Evolutionary conservation across 2,329 filamentous ascomycete species (phyloP).

Genomic region (Xylaria digitata): DNA sequence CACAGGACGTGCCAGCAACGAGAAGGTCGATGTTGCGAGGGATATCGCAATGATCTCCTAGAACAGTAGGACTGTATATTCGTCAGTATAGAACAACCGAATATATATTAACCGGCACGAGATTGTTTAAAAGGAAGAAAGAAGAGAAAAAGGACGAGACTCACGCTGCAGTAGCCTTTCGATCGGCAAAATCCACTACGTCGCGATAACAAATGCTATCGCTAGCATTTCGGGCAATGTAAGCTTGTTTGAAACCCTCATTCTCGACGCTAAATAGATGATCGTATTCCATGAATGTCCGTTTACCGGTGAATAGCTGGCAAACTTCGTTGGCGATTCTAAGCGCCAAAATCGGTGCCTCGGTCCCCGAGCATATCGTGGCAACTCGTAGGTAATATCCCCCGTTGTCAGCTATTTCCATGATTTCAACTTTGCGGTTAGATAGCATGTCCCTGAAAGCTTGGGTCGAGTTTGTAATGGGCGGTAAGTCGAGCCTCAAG

Average conservation of each 20-base stretch:
- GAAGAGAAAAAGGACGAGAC: conserved; percentile 43
- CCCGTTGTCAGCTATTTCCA: conserved; percentile 44
- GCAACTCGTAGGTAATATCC: conserved; percentile 60
- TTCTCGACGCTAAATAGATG: conserved; percentile 74
- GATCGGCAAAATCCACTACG: conserved; percentile 64
- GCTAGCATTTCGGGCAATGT: conserved; percentile 70
- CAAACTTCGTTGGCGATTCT: conserved; percentile 63
- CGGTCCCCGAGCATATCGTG: conserved; percentile 83
- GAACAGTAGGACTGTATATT: conserved; percentile 65
- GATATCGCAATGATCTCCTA: conserved; percentile 68
- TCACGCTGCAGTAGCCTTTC: conserved; percentile 56
- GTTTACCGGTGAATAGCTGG: conserved; percentile 47
- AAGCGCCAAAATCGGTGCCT: conserved; percentile 76
- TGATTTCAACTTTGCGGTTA: conserved; percentile 33
- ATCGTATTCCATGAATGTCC: conserved; percentile 56
- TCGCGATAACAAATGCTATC: conserved; percentile 67
- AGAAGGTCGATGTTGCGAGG: conserved; percentile 72
- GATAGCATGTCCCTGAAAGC: conserved; percentile 50
- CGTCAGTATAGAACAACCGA: conserved; percentile 11
- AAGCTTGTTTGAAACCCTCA: conserved; percentile 71
- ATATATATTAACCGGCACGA: background rate
- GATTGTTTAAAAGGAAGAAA: background rate
- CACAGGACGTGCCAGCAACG: conserved; percentile 79
- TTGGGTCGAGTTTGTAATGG: conserved; percentile 44
- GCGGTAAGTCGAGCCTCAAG: conserved; percentile 40